These are phyloP conservation scores for Mayamaea pseudoterrestris DNA, from an alignment of 108 stramenopile species.

Conservation along the genomic window DNA sequence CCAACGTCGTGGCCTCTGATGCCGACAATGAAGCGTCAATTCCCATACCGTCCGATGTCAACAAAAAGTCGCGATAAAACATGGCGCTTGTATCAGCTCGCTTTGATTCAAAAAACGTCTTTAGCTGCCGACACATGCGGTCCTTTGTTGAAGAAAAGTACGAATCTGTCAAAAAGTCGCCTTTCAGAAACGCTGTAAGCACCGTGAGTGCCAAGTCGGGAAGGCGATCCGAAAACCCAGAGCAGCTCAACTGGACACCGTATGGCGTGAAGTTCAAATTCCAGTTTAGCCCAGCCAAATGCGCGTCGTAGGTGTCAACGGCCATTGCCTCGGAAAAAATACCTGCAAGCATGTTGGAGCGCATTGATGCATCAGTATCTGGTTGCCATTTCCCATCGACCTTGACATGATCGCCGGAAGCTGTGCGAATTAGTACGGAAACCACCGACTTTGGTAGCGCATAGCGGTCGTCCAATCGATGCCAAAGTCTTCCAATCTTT, in stretches of 20 bases:
- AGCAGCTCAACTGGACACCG: constrained; percentile 49
- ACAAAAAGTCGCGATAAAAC: constrained; percentile 53
- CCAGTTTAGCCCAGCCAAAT: constrained; percentile 63
- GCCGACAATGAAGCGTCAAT: constrained; percentile 32
- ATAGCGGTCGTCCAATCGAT: constrained; percentile 80
- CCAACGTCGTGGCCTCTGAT: constrained; percentile 23
- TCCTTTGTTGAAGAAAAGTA: constrained; percentile 55
- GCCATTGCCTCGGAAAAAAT: constrained; percentile 63
- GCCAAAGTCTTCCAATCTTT: constrained; percentile 50
- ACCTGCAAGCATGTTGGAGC: constrained; percentile 36
- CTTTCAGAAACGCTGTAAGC: constrained; percentile 23
- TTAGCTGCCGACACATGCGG: constrained; percentile 36
- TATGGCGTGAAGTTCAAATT: constrained; percentile 41
- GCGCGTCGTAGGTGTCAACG: constrained; percentile 75
- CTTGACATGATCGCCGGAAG: constrained; percentile 31
- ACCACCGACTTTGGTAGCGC: constrained; percentile 60
- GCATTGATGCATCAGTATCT: constrained; percentile 27
- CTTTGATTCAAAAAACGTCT: constrained; percentile 53
- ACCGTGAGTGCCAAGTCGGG: constrained; percentile 49
- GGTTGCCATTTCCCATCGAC: constrained; percentile 30
- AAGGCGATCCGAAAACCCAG: constrained; percentile 71
- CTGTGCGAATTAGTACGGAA: constrained; percentile 47
- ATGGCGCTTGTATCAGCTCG: constrained; percentile 56
- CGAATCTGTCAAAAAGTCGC: constrained; percentile 31
- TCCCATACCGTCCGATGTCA: constrained; percentile 32